A percentile compares a stretch with the other conserved stretches of the same genome.
phyloP scores from a whole-genome alignment of 139 green algal species.

The Edaphochlamys debaryana region DNA sequence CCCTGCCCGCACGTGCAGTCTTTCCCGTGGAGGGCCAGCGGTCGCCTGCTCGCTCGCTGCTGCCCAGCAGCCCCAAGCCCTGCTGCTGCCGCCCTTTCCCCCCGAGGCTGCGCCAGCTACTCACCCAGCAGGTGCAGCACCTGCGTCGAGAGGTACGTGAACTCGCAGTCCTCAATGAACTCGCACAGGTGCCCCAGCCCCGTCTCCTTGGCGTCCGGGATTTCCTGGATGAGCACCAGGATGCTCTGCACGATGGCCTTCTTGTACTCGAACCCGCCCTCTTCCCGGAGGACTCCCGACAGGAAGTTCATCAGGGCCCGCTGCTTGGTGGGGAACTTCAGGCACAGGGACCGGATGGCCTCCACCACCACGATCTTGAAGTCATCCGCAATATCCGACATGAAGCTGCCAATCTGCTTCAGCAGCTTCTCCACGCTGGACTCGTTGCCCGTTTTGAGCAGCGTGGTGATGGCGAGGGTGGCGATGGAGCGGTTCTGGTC shows the following conservation, averaged over 20 bases:
- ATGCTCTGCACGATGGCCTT: slow-evolving; percentile 96
- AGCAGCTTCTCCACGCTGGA: slow-evolving; percentile 96
- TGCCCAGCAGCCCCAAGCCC: no score
- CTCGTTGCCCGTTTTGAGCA: slow-evolving; percentile 98
- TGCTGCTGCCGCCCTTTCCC: no score
- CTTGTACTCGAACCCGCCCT: slow-evolving; percentile 99
- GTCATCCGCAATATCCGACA: slow-evolving; percentile 97
- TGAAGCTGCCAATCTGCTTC: slow-evolving; percentile 99
- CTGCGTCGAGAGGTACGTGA: slow-evolving; percentile 96
- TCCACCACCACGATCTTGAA: slow-evolving; percentile 99
- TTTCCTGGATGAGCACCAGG: slow-evolving; percentile 92
- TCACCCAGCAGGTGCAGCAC: slow-evolving; percentile 94
- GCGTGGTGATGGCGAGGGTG: slow-evolving; percentile 98
- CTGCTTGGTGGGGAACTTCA: slow-evolving; percentile 99
- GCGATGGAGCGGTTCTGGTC: slow-evolving; percentile 95
- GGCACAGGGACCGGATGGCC: slow-evolving; percentile 93
- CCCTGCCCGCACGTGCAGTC: no score
- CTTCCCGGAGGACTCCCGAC: slow-evolving; percentile 75
- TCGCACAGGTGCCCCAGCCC: slow-evolving; percentile 96
- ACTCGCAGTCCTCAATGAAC: slow-evolving; percentile 99
- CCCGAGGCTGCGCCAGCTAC: neutral
- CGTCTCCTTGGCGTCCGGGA: slow-evolving; percentile 97
- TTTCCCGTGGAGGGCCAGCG: no score
- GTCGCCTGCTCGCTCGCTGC: no score
- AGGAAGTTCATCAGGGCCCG: slow-evolving; percentile 98